Conservation (phyloP, 1,284 basidiomycete species). For the Rhodofomes roseus region DNA sequence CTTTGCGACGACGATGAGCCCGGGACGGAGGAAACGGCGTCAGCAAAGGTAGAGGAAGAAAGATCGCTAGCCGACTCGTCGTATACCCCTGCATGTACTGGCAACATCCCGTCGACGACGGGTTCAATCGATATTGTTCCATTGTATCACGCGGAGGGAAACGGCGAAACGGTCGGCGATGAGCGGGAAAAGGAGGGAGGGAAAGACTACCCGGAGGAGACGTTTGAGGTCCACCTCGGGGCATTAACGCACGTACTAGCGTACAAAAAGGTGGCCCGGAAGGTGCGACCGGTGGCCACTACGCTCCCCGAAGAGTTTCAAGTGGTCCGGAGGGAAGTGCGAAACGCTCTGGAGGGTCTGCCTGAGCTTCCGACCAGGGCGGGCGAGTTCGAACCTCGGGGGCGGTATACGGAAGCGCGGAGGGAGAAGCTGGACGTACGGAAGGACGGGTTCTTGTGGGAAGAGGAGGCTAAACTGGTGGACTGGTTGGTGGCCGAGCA, state of each 20-base stretch:
- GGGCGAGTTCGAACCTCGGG: neutral
- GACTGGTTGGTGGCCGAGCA: neutral
- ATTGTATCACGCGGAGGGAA: too few relatives aligned
- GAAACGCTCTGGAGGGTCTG: neutral
- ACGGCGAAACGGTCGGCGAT: too few relatives aligned
- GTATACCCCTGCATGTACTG: too few relatives aligned
- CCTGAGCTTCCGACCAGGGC: neutral
- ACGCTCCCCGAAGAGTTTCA: neutral
- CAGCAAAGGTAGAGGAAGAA: too few relatives aligned
- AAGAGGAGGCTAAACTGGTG: neutral
- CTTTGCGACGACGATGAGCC: too few relatives aligned
- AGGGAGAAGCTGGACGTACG: neutral
- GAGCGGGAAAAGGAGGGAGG: too few relatives aligned
- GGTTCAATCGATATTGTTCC: too few relatives aligned
- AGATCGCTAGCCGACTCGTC: too few relatives aligned
- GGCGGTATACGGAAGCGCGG: neutral
- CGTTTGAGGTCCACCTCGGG: constrained; percentile 6
- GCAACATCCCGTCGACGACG: too few relatives aligned
- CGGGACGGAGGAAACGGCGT: constrained; percentile 16
- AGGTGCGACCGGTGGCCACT: neutral
- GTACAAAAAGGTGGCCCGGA: neutral
- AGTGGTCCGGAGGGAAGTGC: neutral
- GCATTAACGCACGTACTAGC: neutral
- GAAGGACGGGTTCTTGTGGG: neutral
- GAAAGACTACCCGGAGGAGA: too few relatives aligned